Base-by-base conservation (phyloP, 306 rosid genomes). In the Ochetophila trinervis region DNA sequence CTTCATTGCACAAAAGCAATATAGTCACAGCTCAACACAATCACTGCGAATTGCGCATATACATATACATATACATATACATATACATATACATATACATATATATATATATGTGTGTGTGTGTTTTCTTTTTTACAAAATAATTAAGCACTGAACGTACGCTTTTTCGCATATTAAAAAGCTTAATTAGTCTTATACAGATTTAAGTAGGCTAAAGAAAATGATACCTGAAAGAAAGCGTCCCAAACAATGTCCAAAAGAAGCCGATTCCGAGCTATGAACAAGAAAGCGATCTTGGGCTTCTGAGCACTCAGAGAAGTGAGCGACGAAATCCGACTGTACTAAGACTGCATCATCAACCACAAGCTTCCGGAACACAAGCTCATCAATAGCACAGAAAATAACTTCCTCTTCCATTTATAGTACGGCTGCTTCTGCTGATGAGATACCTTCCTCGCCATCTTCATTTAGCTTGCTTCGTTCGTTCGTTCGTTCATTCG, bases 171-270 rank as follows among this genome's bases (percentile, higher is more conserved):
- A 27, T 27, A 27, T 27, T 27, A 27, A 22, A 7, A 61, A 50
- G 37, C 21, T 16, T 50, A 15, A 14, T 16, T n/a, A n/a, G n/a
- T n/a, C n/a, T n/a, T n/a, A n/a, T n/a, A n/a, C n/a, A n/a, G n/a
- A n/a, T n/a, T 13, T 6, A 37, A 23, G 18, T 37, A 34, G 30
- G 6, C 57, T 0, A 60, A 15, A 53, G 0, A 52, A 20, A n/a
- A n/a, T n/a, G 13, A 18, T 62, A 88, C 99, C 94, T 72, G 78
- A 78, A 94, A 90, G 79, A 90, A 94, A 68, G 79, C 81, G 71
- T 94, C 96, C 99, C 99, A 94, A 77, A 89, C 87, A 67, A 84
- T 62, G 58, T 94, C 97, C 49, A 94, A 74, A 55, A 97, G 95
- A 36, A 94, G 84, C 61, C 99, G 89, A 17, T 94, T 94, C 63